Evolutionary conservation across 805 yeast genomes (phyloP).

Genomic region (Maudiozyma serrabonitensis): DNA sequence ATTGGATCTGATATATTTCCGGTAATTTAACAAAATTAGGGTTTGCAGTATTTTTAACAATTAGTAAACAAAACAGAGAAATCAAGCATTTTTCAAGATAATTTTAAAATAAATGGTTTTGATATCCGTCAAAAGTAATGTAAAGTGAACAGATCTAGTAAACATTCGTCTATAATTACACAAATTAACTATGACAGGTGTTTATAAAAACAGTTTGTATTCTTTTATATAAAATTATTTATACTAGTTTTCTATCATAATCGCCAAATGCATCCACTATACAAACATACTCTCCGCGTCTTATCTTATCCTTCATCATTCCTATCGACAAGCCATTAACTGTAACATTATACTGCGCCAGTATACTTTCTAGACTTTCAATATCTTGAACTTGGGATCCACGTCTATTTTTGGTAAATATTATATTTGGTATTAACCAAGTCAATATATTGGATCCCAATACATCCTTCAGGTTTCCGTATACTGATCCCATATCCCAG

Average conservation of each 20-base stretch:
- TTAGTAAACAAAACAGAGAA: background rate
- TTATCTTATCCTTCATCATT: constrained; percentile 22
- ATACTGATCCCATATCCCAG: constrained; percentile 17
- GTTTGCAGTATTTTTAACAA: background rate
- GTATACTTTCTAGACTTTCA: constrained; percentile 4
- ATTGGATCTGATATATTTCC: too few relatives aligned
- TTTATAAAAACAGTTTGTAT: background rate
- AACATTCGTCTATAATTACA: background rate
- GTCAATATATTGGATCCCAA: constrained; percentile 21
- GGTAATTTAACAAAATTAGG: background rate
- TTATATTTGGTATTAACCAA: constrained; percentile 27
- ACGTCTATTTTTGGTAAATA: background rate
- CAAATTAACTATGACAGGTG: background rate
- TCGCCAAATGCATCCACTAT: constrained; percentile 4
- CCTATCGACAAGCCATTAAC: constrained; percentile 10
- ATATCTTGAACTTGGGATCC: background rate
- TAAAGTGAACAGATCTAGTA: background rate
- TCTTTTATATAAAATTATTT: too few relatives aligned
- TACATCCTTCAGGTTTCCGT: constrained; percentile 20
- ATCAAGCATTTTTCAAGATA: background rate
- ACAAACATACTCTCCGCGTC: constrained; percentile 18
- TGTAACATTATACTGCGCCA: constrained; percentile 24
- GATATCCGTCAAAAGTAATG: background rate
- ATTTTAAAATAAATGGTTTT: background rate
- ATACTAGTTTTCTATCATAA: background rate